Percentiles rank a stretch among this genome's conserved stretches.
These are phyloP conservation scores for Emergomyces pasteurianus DNA, from an alignment of 2,329 filamentous ascomycete species.

Conservation along the genomic window DNA sequence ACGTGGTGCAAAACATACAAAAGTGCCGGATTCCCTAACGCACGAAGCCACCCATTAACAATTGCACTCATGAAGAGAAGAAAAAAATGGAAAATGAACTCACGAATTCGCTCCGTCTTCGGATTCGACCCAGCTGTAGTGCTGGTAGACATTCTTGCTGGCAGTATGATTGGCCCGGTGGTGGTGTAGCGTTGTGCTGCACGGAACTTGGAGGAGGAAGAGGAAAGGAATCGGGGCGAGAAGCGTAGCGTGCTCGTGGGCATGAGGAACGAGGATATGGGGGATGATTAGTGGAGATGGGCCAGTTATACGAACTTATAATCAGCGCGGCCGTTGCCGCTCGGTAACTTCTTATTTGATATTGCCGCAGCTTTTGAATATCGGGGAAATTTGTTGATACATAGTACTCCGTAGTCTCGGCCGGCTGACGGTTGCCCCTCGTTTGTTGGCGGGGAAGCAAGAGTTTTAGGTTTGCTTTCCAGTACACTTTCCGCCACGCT, in stretches of 20 bases:
- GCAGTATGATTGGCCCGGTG: neutral
- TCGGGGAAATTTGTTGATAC: too few relatives aligned
- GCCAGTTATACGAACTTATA: neutral
- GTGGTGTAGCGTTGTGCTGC: neutral
- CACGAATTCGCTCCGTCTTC: conserved; percentile 19
- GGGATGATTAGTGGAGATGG: neutral
- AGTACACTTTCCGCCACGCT: too few relatives aligned
- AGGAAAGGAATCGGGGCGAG: neutral
- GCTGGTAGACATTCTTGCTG: neutral
- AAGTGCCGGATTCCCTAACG: conserved; percentile 33
- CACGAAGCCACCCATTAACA: conserved; percentile 7
- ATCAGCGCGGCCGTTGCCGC: neutral
- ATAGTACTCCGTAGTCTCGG: too few relatives aligned
- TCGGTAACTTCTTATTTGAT: neutral
- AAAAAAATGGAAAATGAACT: conserved; percentile 3
- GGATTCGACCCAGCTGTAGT: neutral
- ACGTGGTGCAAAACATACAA: conserved; percentile 36
- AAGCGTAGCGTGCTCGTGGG: neutral
- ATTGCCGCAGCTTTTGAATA: too few relatives aligned
- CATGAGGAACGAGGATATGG: neutral
- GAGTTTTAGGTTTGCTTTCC: too few relatives aligned
- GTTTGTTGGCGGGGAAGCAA: too few relatives aligned
- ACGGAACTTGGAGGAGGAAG: neutral
- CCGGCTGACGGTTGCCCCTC: too few relatives aligned
- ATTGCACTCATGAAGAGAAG: neutral